These are phyloP conservation scores for Dothideomycetes sp. DNA, from an alignment of 2,329 filamentous ascomycete species.

Conservation along the genomic window DNA sequence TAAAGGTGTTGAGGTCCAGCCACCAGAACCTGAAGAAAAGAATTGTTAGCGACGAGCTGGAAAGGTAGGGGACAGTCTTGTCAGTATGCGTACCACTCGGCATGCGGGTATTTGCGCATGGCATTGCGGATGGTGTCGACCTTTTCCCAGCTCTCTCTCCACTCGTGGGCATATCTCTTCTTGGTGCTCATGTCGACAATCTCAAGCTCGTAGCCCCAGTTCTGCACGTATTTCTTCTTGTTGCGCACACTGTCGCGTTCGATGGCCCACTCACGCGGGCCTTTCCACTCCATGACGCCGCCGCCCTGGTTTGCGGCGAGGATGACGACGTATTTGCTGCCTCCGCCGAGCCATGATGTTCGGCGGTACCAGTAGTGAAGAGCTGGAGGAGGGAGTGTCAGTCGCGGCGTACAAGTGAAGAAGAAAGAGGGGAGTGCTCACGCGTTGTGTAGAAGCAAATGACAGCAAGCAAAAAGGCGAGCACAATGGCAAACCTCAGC, in stretches of 20 bases:
- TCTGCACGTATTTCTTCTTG: constrained; percentile 75
- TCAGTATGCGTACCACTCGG: constrained; percentile 66
- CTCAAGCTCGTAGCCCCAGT: constrained; percentile 92
- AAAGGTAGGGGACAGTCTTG: not conserved
- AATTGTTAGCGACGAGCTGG: not conserved
- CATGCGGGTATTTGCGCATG: constrained; percentile 86
- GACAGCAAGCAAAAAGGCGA: constrained; percentile 50
- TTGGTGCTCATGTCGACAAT: constrained; percentile 98
- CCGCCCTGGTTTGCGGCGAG: constrained; percentile 88
- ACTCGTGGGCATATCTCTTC: constrained; percentile 97
- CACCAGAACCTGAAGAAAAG: constrained; percentile 82
- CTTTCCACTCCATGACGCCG: constrained; percentile 99
- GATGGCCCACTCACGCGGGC: constrained; percentile 92
- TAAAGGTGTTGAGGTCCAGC: constrained; percentile 92
- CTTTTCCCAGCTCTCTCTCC: constrained; percentile 99
- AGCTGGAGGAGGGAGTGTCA: constrained; percentile 39
- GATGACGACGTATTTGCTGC: constrained; percentile 86
- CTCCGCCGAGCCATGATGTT: constrained; percentile 63
- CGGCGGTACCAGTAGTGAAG: constrained; percentile 55
- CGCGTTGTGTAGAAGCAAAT: constrained; percentile 61
- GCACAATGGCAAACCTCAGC: constrained; percentile 47
- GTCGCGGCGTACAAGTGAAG: too few relatives aligned
- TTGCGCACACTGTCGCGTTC: constrained; percentile 93
- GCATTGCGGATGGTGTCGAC: constrained; percentile 84
- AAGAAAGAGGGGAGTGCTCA: constrained; percentile 49